Conservation (phyloP, 2,329 filamentous ascomycete genomes). For the Tolypocladium guangdongense region DNA sequence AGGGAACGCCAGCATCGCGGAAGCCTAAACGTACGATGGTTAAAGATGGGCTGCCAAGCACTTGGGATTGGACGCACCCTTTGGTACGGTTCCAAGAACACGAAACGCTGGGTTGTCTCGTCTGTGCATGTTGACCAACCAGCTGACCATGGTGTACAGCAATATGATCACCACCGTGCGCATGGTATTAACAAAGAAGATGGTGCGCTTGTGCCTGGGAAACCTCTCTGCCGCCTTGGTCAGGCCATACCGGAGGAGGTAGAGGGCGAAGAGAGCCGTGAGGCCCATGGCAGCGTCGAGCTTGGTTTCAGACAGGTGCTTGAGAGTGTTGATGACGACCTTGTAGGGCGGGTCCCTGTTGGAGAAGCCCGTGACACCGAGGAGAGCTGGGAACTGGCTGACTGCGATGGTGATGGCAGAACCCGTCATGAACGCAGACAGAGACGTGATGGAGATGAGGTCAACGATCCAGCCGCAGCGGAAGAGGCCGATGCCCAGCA, state of each 20-base stretch:
- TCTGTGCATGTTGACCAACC: conserved; percentile 64
- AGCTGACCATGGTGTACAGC: conserved; percentile 86
- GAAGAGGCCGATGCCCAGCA: conserved; percentile 66
- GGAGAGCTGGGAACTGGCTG: conserved; percentile 71
- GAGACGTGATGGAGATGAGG: conserved; percentile 79
- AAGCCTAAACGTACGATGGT: conserved; percentile 44
- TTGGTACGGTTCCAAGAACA: conserved; percentile 66
- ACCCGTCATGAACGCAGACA: conserved; percentile 94
- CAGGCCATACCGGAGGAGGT: conserved; percentile 59
- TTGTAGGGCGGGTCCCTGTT: conserved; percentile 69
- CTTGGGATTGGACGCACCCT: conserved; percentile 32
- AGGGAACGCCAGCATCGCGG: conserved; percentile 63
- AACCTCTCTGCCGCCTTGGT: conserved; percentile 55
- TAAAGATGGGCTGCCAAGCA: neutral
- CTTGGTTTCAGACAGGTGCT: conserved; percentile 53
- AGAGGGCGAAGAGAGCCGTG: conserved; percentile 69
- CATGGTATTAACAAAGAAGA: conserved; percentile 87
- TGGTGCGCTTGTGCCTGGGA: conserved; percentile 58
- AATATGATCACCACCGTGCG: conserved; percentile 86
- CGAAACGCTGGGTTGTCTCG: conserved; percentile 55
- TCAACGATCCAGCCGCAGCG: conserved; percentile 86
- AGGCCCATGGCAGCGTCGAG: conserved; percentile 84
- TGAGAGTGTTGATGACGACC: conserved; percentile 75
- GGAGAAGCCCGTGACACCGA: conserved; percentile 68
- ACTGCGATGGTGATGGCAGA: conserved; percentile 81